These are phyloP conservation scores for Aspergillus tanneri DNA, from an alignment of 2,329 filamentous ascomycete species.

Conservation along the genomic window DNA sequence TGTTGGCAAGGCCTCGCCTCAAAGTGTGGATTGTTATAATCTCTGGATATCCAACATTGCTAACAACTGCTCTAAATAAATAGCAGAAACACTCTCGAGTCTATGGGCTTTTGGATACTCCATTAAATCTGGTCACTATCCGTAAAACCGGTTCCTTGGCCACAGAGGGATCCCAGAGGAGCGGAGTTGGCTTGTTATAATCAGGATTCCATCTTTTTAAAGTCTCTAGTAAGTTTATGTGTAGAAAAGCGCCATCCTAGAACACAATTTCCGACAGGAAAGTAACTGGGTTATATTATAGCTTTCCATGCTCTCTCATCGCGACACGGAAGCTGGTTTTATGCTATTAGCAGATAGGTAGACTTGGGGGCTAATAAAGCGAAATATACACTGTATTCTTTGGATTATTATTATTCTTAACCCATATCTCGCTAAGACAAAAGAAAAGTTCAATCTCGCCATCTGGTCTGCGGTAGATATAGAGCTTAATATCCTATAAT, in stretches of 20 bases:
- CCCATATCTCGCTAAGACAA: conserved; percentile 13
- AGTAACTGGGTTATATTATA: conserved; percentile 9
- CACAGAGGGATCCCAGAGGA: conserved; percentile 9
- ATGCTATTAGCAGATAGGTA: background rate
- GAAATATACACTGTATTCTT: conserved; percentile 7
- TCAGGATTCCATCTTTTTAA: conserved; percentile 12
- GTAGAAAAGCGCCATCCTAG: conserved; percentile 10
- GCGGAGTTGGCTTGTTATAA: conserved; percentile 8
- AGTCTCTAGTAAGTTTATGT: conserved; percentile 7
- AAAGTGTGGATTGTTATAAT: conserved; percentile 13
- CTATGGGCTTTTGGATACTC: conserved; percentile 10
- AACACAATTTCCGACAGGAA: conserved; percentile 11
- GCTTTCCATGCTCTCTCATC: conserved; percentile 12
- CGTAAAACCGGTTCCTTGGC: conserved; percentile 11
- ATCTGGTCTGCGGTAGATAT: conserved; percentile 12
- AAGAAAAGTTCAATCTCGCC: conserved; percentile 15
- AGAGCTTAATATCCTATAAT: conserved; percentile 14
- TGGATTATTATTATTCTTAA: conserved; percentile 12
- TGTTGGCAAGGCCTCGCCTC: conserved; percentile 12
- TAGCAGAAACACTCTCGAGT: conserved; percentile 9
- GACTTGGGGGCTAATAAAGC: background rate
- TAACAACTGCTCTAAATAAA: conserved; percentile 10
- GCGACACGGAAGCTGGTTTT: conserved; percentile 7
- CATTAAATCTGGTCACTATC: conserved; percentile 8
- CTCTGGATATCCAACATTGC: conserved; percentile 13